Conservation (phyloP, 257 asterid genomes). For the Anisodus tanguticus region DNA sequence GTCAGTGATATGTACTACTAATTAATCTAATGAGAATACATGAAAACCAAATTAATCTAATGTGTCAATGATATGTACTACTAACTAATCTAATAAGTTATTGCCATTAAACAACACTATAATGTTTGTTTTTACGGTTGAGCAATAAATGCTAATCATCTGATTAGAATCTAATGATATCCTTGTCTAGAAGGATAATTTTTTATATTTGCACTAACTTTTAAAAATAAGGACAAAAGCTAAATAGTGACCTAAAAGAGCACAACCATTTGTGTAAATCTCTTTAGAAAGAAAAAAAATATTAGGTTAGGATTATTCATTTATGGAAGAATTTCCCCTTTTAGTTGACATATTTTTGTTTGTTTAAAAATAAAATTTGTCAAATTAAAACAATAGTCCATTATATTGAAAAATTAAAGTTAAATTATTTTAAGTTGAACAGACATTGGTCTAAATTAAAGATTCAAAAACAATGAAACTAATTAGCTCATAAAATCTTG, state of each 20-base stretch:
- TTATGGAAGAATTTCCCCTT: not conserved
- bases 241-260: too few relatives aligned
- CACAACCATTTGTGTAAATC: too few relatives aligned
- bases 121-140: not conserved
- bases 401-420: not conserved
- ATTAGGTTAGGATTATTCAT: not conserved
- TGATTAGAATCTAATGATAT: too few relatives aligned
- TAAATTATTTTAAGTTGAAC: not conserved
- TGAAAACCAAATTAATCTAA: not conserved
- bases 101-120: too few relatives aligned
- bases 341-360: not conserved
- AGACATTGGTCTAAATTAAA: not conserved
- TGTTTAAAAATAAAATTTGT: not conserved
- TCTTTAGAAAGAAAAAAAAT: too few relatives aligned
- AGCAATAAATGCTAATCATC: too few relatives aligned
- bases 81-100: not conserved
- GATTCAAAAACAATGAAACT: not conserved
- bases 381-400: not conserved
- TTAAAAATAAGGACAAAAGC: too few relatives aligned
- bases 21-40: conserved; percentile 3
- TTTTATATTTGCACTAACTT: too few relatives aligned
- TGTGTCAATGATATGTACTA: not conserved
- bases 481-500: conserved; percentile 25
- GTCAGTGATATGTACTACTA: not conserved
- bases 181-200: not conserved